A percentile compares a stretch with the other conserved stretches of the same genome.
phyloP scores from a whole-genome alignment of 768 basidiomycete species.

The Lactarius deliciosus region DNA sequence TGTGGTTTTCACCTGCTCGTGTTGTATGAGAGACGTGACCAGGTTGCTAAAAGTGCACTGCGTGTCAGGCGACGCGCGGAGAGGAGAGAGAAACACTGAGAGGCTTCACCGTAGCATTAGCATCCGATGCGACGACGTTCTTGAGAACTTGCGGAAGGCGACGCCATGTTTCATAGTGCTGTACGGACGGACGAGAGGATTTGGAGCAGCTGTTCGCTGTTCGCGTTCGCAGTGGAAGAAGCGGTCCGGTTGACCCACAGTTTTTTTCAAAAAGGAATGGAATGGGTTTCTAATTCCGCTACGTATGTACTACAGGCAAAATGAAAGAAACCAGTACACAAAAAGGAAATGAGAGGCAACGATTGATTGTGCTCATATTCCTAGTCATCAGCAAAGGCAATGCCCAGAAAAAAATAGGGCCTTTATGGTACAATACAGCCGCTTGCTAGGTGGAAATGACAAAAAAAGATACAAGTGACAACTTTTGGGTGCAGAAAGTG shows the following conservation, averaged over 20 bases:
- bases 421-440: slow-evolving; percentile 5
- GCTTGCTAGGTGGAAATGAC: slow-evolving; percentile 5
- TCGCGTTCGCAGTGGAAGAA: neutral
- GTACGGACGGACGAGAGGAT: neutral
- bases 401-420: slow-evolving; percentile 24
- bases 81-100: neutral
- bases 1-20: slow-evolving; percentile 95
- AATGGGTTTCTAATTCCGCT: too few relatives aligned
- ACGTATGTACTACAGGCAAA: neutral
- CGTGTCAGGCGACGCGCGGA: neutral
- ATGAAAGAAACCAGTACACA: neutral
- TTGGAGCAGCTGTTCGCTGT: neutral
- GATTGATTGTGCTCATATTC: neutral
- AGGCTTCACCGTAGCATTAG: slow-evolving; percentile 80
- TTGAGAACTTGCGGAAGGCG: slow-evolving; percentile 87
- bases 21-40: slow-evolving; percentile 90
- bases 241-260: neutral
- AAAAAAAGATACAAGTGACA: neutral
- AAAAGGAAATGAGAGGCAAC: neutral
- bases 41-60: slow-evolving; percentile 62
- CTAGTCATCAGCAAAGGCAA: slow-evolving; percentile 6
- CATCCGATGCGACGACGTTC: slow-evolving; percentile 89
- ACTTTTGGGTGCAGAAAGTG: neutral
- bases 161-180: slow-evolving; percentile 87
- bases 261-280: too few relatives aligned